phyloP scores from a whole-genome alignment of 1,139 yeast genomes.

The Hansenula sp. region DNA sequence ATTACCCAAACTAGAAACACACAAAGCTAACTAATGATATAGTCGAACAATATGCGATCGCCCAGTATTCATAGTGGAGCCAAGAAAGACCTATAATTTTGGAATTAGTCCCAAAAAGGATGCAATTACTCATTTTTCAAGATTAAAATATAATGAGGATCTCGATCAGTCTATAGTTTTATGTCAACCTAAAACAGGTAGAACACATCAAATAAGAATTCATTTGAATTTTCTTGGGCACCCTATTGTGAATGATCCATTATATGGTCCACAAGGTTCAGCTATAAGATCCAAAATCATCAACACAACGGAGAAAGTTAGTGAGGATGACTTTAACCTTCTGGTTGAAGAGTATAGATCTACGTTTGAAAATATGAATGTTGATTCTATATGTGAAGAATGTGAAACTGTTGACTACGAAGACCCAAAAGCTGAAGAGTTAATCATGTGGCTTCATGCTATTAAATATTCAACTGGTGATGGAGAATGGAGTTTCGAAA shows the following conservation, averaged over 20 bases:
- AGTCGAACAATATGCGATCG: conserved; percentile 38
- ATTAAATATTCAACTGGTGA: conserved; percentile 37
- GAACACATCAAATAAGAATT: conserved; percentile 76
- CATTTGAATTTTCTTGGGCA: conserved; percentile 62
- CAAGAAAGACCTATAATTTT: conserved; percentile 38
- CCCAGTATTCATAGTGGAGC: conserved; percentile 70
- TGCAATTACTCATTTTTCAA: conserved; percentile 40
- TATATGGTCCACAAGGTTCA: conserved; percentile 38
- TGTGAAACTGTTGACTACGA: conserved; percentile 41
- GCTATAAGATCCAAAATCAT: conserved; percentile 4
- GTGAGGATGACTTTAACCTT: conserved; percentile 66
- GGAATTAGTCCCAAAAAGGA: conserved; percentile 23
- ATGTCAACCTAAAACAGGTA: conserved; percentile 69
- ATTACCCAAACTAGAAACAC: not conserved
- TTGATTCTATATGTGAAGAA: conserved; percentile 40
- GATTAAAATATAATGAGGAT: conserved; percentile 26
- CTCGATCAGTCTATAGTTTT: conserved; percentile 51
- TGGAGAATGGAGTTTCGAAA: conserved; percentile 57
- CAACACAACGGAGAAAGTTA: conserved; percentile 51
- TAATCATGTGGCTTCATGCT: conserved; percentile 58
- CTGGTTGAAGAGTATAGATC: conserved; percentile 9
- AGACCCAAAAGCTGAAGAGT: conserved; percentile 35
- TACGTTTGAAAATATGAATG: conserved; percentile 8
- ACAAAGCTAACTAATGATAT: no score
- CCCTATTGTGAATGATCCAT: conserved; percentile 68